Base-by-base conservation (phyloP, 2,329 filamentous ascomycete genomes). In the Diaporthe ampelina region DNA sequence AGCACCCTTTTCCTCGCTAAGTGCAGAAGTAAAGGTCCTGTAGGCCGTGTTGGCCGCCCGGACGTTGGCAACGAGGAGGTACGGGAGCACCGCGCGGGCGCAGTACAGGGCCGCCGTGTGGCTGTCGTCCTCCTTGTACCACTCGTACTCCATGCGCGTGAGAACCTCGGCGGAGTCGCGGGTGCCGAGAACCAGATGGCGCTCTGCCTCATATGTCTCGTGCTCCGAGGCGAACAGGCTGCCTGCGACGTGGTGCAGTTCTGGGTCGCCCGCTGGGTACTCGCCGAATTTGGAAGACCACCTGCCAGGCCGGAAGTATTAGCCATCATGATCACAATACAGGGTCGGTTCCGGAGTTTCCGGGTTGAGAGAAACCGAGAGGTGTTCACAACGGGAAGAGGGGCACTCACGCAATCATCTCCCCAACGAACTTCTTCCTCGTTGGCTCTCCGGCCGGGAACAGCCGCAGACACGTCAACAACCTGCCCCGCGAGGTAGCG, bases 161-260 rank as follows among this genome's bases (percentile, higher is more conserved):
- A 99, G 90, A 15, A 94, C 88, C 78, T 95, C 92, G 50, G 95
- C 90, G 0, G 95, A 98, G 83, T 97, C 95, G 79, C 93, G 94
- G 13, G 95, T 98, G 75, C 97, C 97, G 52, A 98, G 88, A 65
- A 95, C 84, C 72, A 99, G 88, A 83, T 99, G 97, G 78, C 92
- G 91, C 84, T 99, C 97, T 19, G 97, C 97, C 75, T 98, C 95
- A 86, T 98, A 97, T 35, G 93, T 90, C 76, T 98, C 95, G 83
- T 95, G 93, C 79, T 98, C 96, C 80, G 97, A 93, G n/a, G 95
- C 96, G 82, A 95, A 98, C 57, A 98, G 86, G 43, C 91, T 92
- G 68, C 97, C 97, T 48, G 93, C 92, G 57, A 97, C 95, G 84
- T 98, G 95, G 84, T 99, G 97, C 73, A 99, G 87, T 80, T 98